Percentiles rank a stretch among this genome's conserved stretches.
Evolutionary conservation across 352 stramenopile genomes (phyloP).

Genomic region (Elongisporangium anandrum): DNA sequence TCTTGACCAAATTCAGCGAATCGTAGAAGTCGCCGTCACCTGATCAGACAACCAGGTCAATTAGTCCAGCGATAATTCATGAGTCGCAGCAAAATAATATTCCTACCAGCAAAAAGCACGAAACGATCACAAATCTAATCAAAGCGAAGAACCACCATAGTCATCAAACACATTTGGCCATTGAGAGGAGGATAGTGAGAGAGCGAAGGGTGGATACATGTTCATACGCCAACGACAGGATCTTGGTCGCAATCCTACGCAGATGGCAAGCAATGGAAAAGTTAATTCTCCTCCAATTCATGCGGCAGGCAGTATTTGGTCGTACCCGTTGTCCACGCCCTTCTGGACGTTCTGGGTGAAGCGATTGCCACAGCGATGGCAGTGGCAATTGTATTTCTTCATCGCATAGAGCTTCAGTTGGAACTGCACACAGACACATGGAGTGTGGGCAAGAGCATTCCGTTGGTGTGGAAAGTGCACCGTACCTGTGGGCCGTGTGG

Average conservation of each 20-base stretch:
- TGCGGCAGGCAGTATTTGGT: no score
- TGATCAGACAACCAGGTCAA: conserved; percentile 15
- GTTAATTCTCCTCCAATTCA: no score
- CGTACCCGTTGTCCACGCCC: conserved; percentile 85
- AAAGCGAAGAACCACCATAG: conserved; percentile 1
- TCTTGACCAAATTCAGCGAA: conserved; percentile 75
- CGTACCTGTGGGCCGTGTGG: conserved; percentile 70
- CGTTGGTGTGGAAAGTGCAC: neutral
- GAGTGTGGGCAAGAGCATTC: neutral
- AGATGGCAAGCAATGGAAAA: neutral
- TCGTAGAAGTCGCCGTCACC: conserved; percentile 87
- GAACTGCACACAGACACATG: conserved; percentile 35
- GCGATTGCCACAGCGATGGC: conserved; percentile 45
- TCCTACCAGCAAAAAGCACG: conserved; percentile 72
- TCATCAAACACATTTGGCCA: conserved; percentile 8
- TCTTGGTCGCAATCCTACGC: conserved; percentile 79
- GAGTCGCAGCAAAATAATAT: neutral
- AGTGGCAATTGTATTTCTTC: conserved; percentile 80
- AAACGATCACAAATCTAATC: conserved; percentile 74
- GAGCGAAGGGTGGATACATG: conserved; percentile 35
- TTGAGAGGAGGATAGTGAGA: conserved; percentile 3
- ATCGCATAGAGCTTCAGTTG: conserved; percentile 83
- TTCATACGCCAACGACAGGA: conserved; percentile 81
- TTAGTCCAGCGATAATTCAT: neutral
- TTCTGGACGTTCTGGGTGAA: conserved; percentile 84